These are phyloP conservation scores for Aegilops bicornis DNA, from an alignment of 176 grass and related monocot genomes.

Conservation along the genomic window DNA sequence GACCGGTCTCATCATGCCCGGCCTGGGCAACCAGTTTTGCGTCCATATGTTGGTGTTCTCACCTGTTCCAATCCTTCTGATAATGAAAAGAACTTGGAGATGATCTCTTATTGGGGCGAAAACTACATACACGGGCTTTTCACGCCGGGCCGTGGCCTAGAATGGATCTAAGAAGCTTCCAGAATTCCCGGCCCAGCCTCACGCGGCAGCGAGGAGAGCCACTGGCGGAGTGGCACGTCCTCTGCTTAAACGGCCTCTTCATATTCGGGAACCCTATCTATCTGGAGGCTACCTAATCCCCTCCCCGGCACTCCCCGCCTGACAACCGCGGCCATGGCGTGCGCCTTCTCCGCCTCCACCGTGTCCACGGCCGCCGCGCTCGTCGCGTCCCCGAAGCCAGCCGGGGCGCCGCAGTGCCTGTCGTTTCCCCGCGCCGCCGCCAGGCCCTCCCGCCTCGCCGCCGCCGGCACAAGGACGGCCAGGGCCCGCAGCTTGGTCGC, in stretches of 20 bases:
- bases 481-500: conserved; percentile 39
- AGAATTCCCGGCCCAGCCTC: background rate
- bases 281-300: background rate
- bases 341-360: conserved; percentile 39
- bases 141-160: background rate
- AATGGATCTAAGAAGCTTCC: background rate
- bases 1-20: no score
- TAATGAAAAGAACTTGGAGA: background rate
- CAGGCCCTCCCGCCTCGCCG: conserved; percentile 1
- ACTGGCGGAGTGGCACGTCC: background rate
- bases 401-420: background rate
- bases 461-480: conserved; percentile 16
- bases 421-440: conserved; percentile 9
- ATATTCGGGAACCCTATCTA: conserved; percentile 14
- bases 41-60: no score
- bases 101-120: background rate
- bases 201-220: background rate
- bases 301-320: conserved; percentile 13
- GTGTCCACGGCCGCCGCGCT: conserved; percentile 13
- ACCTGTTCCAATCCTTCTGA: no score
- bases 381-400: conserved; percentile 26
- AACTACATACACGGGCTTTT: background rate
- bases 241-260: background rate
- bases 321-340: conserved; percentile 44
- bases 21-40: no score